Conservation (phyloP, 2,329 filamentous ascomycete genomes). For the Apiospora phragmitis region DNA sequence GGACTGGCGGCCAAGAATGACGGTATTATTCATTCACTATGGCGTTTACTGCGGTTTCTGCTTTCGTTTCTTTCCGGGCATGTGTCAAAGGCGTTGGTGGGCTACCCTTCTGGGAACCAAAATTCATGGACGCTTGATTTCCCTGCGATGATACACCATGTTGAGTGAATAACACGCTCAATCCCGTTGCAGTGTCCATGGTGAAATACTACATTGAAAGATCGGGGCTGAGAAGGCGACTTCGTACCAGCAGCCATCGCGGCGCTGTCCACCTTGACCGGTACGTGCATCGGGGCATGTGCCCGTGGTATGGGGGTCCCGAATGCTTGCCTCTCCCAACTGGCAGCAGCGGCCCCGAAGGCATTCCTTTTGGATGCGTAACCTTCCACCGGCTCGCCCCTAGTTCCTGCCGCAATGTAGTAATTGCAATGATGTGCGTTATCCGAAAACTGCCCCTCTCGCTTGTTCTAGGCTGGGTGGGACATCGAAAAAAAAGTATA, state of each 20-base stretch:
- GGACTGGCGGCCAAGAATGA: not conserved
- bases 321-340: not conserved
- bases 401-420: not conserved
- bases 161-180: not conserved
- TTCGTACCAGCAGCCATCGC: not conserved
- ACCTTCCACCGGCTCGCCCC: not conserved
- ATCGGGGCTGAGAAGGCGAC: not conserved
- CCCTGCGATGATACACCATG: not conserved
- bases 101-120: constrained; percentile 12
- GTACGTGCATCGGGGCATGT: not conserved
- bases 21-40: constrained; percentile 16
- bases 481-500: not conserved
- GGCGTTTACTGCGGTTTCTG: constrained; percentile 26
- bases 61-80: constrained; percentile 23
- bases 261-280: not conserved
- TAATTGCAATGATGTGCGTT: not conserved
- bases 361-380: not conserved
- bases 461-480: not conserved
- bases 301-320: not conserved
- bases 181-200: not conserved
- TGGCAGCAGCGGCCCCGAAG: not conserved
- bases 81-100: constrained; percentile 30
- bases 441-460: not conserved
- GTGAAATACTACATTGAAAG: not conserved
- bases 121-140: constrained; percentile 9